Base-by-base conservation (phyloP, 176 grass and related monocot species). In the Elymus sibiricus region DNA sequence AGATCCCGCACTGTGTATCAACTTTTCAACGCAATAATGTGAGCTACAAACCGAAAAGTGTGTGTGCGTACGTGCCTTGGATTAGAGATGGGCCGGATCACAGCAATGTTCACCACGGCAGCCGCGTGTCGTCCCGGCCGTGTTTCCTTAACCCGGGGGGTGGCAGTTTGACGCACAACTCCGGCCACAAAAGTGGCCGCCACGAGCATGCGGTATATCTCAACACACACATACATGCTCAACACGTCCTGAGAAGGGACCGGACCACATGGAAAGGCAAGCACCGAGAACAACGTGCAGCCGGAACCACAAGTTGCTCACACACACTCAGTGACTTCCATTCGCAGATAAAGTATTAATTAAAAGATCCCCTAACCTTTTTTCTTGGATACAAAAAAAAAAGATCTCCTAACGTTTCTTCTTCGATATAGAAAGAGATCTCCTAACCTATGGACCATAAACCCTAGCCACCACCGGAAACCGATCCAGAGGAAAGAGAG, bases 91-190 rank as follows among this genome's bases (percentile, higher is more conserved):
- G 58, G 59, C 22, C 9, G 9, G 46, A 19, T 26, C 61, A 11
- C 27, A 14, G 47, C 35, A 15, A 22, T 62, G 27, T 49, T 72
- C 24, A 11, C 42, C 55, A 62, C 81, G 81, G 66, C 66, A 66
- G 31, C 58, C 79, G 77, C 79, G 73, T 74, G 84, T 90, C 84
- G 74, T 0, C 4, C 32, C 0, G 7, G 4, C 1, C 47, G 37
- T 87, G 24, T 24, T 90, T 87, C 79, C 84, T 87, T 90, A 90
- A 28, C 43, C 65, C 6, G 65, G 43, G 32, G 65, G 65, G 25
- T 73, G 19, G 24, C 22, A 31, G 70, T 66, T 78, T 51, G 51
- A 70, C 62, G 53, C 1, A n/a, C 47, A 4, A 35, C 28, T 9
- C 11, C n/a, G n/a, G 40, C 5, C 14, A 11, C 39, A 25, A 71